Evolutionary conservation across 2,329 filamentous ascomycete species (phyloP).

Genomic region (Neonectria punicea): DNA sequence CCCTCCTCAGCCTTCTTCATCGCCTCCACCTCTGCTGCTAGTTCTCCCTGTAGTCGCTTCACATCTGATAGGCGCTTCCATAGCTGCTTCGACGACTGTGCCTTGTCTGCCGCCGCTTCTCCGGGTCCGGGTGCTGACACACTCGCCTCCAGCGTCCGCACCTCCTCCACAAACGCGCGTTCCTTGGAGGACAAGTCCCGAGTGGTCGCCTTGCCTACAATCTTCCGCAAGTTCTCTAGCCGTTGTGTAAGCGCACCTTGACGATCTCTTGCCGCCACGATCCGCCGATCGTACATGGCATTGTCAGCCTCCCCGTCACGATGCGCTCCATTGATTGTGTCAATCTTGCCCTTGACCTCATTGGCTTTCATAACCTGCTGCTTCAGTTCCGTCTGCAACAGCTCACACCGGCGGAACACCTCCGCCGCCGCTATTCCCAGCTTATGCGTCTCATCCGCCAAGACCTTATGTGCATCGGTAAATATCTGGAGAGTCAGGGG

Average conservation of each 20-base stretch:
- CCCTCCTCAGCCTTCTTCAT: slow-evolving; percentile 48
- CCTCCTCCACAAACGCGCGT: slow-evolving; percentile 57
- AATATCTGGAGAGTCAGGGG: slow-evolving; percentile 77
- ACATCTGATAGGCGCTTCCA: slow-evolving; percentile 69
- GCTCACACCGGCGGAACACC: slow-evolving; percentile 76
- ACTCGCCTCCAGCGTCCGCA: slow-evolving; percentile 65
- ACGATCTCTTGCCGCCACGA: slow-evolving; percentile 63
- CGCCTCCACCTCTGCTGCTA: slow-evolving; percentile 62
- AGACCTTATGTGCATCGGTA: slow-evolving; percentile 76
- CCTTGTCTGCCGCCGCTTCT: slow-evolving; percentile 46
- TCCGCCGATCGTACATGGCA: slow-evolving; percentile 67
- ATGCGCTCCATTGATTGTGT: slow-evolving; percentile 64
- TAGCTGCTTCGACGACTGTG: slow-evolving; percentile 58
- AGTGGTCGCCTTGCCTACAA: slow-evolving; percentile 54
- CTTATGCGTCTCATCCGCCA: slow-evolving; percentile 75
- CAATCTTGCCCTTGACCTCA: slow-evolving; percentile 73
- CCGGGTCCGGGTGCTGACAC: slow-evolving; percentile 51
- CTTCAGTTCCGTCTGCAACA: slow-evolving; percentile 73
- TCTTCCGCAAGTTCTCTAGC: slow-evolving; percentile 66
- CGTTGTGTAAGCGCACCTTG: slow-evolving; percentile 68
- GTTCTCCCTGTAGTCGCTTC: slow-evolving; percentile 61
- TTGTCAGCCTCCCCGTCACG: slow-evolving; percentile 64
- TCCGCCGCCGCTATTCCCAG: slow-evolving; percentile 77
- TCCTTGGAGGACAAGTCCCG: slow-evolving; percentile 58
- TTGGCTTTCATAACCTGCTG: slow-evolving; percentile 75